phyloP scores from a whole-genome alignment of 2,329 filamentous ascomycete species.

The Phoma sp. region DNA sequence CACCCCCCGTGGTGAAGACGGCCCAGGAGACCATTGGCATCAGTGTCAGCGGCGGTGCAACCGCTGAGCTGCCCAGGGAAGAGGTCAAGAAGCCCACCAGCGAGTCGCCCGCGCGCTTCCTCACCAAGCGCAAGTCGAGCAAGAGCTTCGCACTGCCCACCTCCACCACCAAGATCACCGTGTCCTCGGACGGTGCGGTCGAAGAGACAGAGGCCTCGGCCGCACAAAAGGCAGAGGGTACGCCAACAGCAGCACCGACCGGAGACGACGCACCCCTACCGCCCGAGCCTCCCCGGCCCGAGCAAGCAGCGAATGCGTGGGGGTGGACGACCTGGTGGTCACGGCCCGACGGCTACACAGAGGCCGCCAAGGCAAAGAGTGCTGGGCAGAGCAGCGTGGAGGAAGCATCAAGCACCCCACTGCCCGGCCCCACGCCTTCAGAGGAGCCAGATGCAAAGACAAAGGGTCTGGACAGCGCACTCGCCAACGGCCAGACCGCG shows the following conservation, averaged over 20 bases:
- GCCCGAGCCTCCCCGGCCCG: conserved; percentile 47
- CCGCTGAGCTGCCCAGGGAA: conserved; percentile 48
- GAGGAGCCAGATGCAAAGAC: conserved; percentile 40
- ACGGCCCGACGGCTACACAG: conserved; percentile 56
- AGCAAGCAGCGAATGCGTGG: conserved; percentile 30
- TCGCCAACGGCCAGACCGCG: conserved; percentile 3
- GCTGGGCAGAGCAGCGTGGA: conserved; percentile 36
- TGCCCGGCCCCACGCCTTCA: conserved; percentile 49
- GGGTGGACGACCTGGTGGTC: conserved; percentile 61
- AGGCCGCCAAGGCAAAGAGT: conserved; percentile 45
- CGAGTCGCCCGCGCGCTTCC: conserved; percentile 44
- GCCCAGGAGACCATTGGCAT: conserved; percentile 56
- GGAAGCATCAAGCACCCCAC: conserved; percentile 51
- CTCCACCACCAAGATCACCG: conserved; percentile 56
- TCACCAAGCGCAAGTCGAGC: conserved; percentile 55
- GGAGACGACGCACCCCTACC: conserved; percentile 52
- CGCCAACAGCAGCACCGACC: conserved; percentile 19
- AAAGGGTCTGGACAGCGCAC: conserved; percentile 33
- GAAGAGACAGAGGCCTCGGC: conserved; percentile 37
- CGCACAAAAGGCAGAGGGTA: conserved; percentile 24
- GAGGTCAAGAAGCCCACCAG: conserved; percentile 36
- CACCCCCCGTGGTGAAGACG: conserved; percentile 56
- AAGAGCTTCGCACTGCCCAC: conserved; percentile 56
- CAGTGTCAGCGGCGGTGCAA: conserved; percentile 52
- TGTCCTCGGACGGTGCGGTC: conserved; percentile 48